Evolutionary conservation across 2,329 filamentous ascomycete species (phyloP).

Genomic region (Hymenotorrendiella dingleyae): DNA sequence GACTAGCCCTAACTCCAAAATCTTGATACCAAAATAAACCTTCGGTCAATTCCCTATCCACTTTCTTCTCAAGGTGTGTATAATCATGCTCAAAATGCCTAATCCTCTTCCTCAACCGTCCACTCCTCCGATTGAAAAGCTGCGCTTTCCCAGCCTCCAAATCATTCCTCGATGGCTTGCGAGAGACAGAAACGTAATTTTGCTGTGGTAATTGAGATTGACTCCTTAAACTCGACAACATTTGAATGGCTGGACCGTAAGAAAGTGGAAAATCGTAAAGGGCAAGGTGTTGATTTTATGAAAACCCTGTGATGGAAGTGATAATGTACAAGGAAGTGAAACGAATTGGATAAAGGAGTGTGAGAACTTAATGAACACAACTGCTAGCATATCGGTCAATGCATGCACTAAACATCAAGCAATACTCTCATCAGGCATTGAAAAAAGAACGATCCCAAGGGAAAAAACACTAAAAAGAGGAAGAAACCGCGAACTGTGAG

Average conservation of each 20-base stretch:
- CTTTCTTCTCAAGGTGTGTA: conserved; percentile 6
- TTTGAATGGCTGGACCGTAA: not conserved
- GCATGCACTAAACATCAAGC: not conserved
- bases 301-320: no score
- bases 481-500: no score
- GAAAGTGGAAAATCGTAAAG: not conserved
- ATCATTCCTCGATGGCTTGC: conserved; percentile 5
- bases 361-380: not conserved
- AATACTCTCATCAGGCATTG: no score
- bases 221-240: conserved; percentile 7
- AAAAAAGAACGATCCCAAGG: no score
- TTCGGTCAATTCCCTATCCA: conserved; percentile 4
- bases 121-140: conserved; percentile 1
- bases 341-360: not conserved
- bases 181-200: not conserved
- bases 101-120: conserved; percentile 6
- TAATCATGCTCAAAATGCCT: conserved; percentile 6
- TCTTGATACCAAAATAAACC: conserved; percentile 13
- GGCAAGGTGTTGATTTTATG: no score
- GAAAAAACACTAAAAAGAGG: no score
- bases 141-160: conserved; percentile 2
- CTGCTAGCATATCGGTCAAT: not conserved
- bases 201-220: conserved; percentile 5
- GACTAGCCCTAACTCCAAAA: conserved; percentile 2
- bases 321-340: not conserved